A percentile compares a stretch with the other conserved stretches of the same genome.
Evolutionary conservation across 306 rosid genomes (phyloP).

Genomic region (Pyrus pyrifolia): DNA sequence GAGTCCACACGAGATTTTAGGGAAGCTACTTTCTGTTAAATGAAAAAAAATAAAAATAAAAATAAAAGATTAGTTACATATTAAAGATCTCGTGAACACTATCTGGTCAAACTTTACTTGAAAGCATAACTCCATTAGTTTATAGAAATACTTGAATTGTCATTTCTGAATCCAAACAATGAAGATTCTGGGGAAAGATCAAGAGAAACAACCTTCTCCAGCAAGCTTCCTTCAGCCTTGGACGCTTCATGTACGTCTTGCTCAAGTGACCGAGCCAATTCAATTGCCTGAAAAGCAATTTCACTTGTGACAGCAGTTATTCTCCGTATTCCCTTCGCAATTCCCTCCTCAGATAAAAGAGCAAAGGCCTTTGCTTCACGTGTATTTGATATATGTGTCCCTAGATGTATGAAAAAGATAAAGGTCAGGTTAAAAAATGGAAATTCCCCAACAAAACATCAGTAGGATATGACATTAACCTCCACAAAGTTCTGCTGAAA

Average conservation of each 20-base stretch:
- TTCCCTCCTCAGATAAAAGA: constrained; percentile 92
- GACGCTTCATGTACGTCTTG: constrained; percentile 64
- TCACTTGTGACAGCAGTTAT: constrained; percentile 92
- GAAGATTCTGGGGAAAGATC: not conserved
- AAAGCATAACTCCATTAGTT: not conserved
- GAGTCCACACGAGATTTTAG: constrained; percentile 75
- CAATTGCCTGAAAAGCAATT: constrained; percentile 55
- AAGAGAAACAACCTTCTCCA: constrained; percentile 66
- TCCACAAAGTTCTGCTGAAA: constrained; percentile 89
- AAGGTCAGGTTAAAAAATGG: constrained; percentile 19
- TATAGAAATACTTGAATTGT: not conserved
- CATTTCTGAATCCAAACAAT: not conserved
- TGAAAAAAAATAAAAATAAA: not conserved
- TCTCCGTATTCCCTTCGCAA: constrained; percentile 92
- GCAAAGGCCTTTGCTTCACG: constrained; percentile 93
- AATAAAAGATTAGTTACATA: too few species aligned
- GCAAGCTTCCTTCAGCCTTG: constrained; percentile 52
- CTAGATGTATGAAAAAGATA: constrained; percentile 33
- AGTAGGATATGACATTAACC: constrained; percentile 38
- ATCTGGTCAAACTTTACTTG: not conserved
- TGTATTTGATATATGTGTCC: constrained; percentile 89
- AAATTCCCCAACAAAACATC: constrained; percentile 11
- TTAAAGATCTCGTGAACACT: not conserved
- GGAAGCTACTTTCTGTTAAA: constrained; percentile 63
- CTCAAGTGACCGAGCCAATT: constrained; percentile 61